Base-by-base conservation (phyloP, 257 asterid species). In the Oldenlandia corymbosa region DNA sequence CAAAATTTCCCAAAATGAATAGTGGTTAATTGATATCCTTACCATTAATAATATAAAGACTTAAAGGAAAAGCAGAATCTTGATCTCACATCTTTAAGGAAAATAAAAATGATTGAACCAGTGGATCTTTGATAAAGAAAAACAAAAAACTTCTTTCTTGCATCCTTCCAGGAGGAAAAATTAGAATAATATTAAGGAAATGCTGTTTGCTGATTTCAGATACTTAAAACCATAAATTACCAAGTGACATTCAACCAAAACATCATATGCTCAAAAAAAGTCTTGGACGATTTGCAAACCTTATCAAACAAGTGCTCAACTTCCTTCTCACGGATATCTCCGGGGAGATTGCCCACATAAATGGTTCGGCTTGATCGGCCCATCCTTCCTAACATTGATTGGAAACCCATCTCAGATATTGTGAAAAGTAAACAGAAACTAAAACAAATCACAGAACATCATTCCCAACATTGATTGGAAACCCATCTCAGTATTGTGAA, bases 301-400 rank as follows among this genome's bases (percentile, higher is more conserved):
- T 88, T 88, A 85, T 77, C 80, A 79, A 88, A 88, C 75, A 88
- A 69, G 78, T 85, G 91, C 69, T 88, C 94, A 27, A 88, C 91
- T 78, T 88, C 94, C 0, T 84, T 79, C 79, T 88, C 91, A 23
- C 89, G 86, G 51, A 84, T 70, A 54, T 88, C 94, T 24, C 86
- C 94, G 23, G 94, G 96, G 69, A 88, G 96, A 71, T 88, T 88
- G 14, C 96, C 96, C 23, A 88, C 91, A 68, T 85, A 88, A 52
- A 88, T 82, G 8, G 91, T 88, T 60, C 84, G 75, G 78, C 88
- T 85, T 56, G 76, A 71, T 31, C 86, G 84, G 24, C 91, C 87
- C 96, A 88, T 88, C 68, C 53, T 68, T 51, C 76, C 86, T 73
- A 79, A 54, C 72, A 73, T 24, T 7, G 66, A 4, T 49, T 62